Evolutionary conservation across 306 rosid genomes (phyloP).

Genomic region (Carpinus viminea): DNA sequence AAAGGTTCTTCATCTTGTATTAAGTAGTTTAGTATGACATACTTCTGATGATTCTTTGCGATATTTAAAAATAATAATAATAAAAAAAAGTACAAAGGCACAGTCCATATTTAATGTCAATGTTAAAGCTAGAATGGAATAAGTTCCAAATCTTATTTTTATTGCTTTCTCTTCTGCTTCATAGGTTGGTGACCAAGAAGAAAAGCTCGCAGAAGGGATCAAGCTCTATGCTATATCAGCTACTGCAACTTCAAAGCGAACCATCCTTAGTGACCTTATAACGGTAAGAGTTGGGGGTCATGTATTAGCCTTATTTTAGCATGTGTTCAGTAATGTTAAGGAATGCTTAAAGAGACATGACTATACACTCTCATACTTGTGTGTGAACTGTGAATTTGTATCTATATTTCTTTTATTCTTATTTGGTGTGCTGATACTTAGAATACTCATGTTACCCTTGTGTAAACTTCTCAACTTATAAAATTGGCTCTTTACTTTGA

Average conservation of each 20-base stretch:
- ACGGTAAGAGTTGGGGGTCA: constrained; percentile 57
- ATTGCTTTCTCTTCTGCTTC: constrained; percentile 15
- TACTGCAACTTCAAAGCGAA: constrained; percentile 80
- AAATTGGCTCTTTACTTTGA: neutral
- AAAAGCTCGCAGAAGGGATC: constrained; percentile 98
- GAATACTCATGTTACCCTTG: neutral
- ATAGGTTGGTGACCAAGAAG: constrained; percentile 94
- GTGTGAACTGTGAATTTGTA: neutral
- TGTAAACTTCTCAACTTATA: neutral
- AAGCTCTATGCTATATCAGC: constrained; percentile 86
- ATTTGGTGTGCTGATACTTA: neutral
- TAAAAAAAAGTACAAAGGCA: too few relatives aligned
- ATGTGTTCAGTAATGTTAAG: neutral
- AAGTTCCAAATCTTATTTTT: constrained; percentile 8
- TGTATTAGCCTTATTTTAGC: constrained; percentile 12
- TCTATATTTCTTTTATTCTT: constrained; percentile 1
- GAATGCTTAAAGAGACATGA: neutral
- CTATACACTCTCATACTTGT: neutral
- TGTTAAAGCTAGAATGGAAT: constrained; percentile 12
- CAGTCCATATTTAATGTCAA: neutral
- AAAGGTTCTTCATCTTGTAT: neutral
- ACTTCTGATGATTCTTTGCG: neutral
- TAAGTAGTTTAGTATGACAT: neutral
- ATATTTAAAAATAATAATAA: too few relatives aligned
- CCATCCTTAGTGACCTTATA: constrained; percentile 93